These are phyloP conservation scores for Candida glucosophila DNA, from an alignment of 1,139 yeast species.

Conservation along the genomic window DNA sequence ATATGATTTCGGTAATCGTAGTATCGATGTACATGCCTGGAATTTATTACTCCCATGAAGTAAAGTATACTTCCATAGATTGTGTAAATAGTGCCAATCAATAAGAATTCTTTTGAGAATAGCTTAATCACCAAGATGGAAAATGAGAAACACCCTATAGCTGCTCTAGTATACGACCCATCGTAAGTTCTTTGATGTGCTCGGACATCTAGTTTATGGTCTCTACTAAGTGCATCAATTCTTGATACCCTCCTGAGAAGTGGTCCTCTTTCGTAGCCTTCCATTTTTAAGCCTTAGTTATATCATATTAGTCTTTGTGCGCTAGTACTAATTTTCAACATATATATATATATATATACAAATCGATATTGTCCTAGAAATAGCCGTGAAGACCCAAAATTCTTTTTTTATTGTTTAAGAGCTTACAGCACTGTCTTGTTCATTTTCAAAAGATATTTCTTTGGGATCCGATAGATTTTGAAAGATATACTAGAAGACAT, in stretches of 20 bases:
- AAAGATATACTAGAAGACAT: no score
- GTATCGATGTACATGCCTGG: slow-evolving; percentile 36
- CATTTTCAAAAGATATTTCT: no score
- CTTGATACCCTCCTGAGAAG: slow-evolving; percentile 22
- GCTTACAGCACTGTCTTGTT: no score
- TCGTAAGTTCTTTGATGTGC: slow-evolving; percentile 58
- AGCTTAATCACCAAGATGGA: slow-evolving; percentile 42
- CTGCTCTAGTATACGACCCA: slow-evolving; percentile 51
- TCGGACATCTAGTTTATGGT: slow-evolving; percentile 41
- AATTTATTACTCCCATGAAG: slow-evolving; percentile 38
- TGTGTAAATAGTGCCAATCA: slow-evolving; percentile 46
- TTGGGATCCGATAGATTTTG: no score
- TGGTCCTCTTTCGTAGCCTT: slow-evolving; percentile 2
- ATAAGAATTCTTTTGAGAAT: slow-evolving; percentile 44
- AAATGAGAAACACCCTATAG: slow-evolving; percentile 39
- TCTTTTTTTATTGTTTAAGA: no score
- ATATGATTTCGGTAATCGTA: slow-evolving; percentile 32
- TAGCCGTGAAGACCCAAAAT: no score
- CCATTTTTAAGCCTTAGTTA: no score
- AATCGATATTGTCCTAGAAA: no score
- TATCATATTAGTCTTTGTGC: no score
- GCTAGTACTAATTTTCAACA: no score
- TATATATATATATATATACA: no score
- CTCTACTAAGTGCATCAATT: slow-evolving; percentile 24
- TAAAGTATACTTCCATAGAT: slow-evolving; percentile 42